These are phyloP conservation scores for Globisporangium radiosum DNA, from an alignment of 352 stramenopile genomes.

Conservation along the genomic window DNA sequence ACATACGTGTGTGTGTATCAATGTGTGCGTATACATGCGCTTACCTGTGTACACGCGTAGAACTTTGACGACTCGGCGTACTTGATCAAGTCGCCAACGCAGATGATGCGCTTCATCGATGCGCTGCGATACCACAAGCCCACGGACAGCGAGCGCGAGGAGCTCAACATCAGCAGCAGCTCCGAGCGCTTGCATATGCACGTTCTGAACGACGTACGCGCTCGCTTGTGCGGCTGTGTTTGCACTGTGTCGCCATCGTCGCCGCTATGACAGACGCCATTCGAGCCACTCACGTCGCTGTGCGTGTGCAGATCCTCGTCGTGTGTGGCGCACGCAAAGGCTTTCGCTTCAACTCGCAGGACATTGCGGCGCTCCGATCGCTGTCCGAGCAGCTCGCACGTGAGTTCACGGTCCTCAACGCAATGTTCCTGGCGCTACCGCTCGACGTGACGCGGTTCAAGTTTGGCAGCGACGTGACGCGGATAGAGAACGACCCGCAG, in stretches of 20 bases:
- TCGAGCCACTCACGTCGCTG: no score
- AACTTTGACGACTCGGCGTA: slow-evolving; percentile 72
- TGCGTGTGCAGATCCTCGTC: slow-evolving; percentile 45
- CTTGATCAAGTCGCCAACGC: slow-evolving; percentile 59
- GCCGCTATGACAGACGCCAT: no score
- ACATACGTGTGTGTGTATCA: background rate
- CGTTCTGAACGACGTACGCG: slow-evolving; percentile 61
- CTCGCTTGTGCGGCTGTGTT: background rate
- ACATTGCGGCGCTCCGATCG: slow-evolving; percentile 54
- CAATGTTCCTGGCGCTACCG: slow-evolving; percentile 43
- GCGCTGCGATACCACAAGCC: slow-evolving; percentile 81
- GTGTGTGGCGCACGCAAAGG: slow-evolving; percentile 70
- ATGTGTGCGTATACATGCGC: background rate
- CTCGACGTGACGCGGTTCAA: slow-evolving; percentile 59
- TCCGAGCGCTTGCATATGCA: slow-evolving; percentile 74
- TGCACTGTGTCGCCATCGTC: no score
- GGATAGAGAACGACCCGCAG: slow-evolving; percentile 53
- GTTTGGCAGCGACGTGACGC: slow-evolving; percentile 36
- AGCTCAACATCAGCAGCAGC: slow-evolving; percentile 67
- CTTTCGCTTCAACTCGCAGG: slow-evolving; percentile 65
- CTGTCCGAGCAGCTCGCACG: slow-evolving; percentile 42
- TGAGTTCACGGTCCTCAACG: slow-evolving; percentile 47
- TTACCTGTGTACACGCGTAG: slow-evolving; percentile 17
- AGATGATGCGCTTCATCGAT: slow-evolving; percentile 81
- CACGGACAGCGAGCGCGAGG: slow-evolving; percentile 54